These are phyloP conservation scores for Isoetes taiwanensis DNA, from an alignment of 75 land plant genomes.

Conservation along the genomic window DNA sequence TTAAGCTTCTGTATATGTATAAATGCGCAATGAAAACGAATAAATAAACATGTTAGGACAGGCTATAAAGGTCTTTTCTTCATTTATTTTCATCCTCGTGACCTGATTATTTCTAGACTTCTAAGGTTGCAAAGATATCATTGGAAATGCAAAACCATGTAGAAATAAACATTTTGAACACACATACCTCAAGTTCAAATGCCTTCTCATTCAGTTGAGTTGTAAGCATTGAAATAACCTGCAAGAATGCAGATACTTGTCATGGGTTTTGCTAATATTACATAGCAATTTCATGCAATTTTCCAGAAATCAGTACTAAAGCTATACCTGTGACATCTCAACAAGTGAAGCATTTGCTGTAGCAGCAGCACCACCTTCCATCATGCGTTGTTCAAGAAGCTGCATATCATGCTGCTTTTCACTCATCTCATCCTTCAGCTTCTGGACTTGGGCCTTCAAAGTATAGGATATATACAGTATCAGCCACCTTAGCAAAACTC, in stretches of 20 bases:
- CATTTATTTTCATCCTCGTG: too few species aligned
- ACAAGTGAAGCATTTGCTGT: slow-evolving; percentile 49
- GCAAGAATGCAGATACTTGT: too few species aligned
- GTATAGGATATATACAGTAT: too few species aligned
- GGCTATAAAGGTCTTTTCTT: too few species aligned
- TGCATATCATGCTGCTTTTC: slow-evolving; percentile 74
- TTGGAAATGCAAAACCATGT: not conserved
- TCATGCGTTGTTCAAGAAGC: slow-evolving; percentile 60
- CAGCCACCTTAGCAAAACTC: too few species aligned
- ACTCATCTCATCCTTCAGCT: slow-evolving; percentile 60
- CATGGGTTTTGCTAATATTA: too few species aligned
- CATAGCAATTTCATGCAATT: too few species aligned
- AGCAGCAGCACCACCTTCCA: slow-evolving; percentile 45
- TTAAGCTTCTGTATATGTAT: too few species aligned
- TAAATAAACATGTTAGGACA: too few species aligned
- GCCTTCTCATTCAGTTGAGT: slow-evolving; percentile 76
- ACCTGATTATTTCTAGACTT: too few species aligned
- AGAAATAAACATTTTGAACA: not conserved
- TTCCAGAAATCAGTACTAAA: not conserved
- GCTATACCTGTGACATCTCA: slow-evolving; percentile 78
- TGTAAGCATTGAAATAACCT: slow-evolving; percentile 67
- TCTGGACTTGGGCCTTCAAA: slow-evolving; percentile 66
- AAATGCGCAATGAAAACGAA: too few species aligned
- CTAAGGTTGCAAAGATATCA: too few species aligned
- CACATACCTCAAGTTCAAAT: slow-evolving; percentile 84